Percentiles rank a stretch among this genome's conserved stretches.
Evolutionary conservation across 805 yeast species (phyloP).

Genomic region (Yarrowia yakushimensis): DNA sequence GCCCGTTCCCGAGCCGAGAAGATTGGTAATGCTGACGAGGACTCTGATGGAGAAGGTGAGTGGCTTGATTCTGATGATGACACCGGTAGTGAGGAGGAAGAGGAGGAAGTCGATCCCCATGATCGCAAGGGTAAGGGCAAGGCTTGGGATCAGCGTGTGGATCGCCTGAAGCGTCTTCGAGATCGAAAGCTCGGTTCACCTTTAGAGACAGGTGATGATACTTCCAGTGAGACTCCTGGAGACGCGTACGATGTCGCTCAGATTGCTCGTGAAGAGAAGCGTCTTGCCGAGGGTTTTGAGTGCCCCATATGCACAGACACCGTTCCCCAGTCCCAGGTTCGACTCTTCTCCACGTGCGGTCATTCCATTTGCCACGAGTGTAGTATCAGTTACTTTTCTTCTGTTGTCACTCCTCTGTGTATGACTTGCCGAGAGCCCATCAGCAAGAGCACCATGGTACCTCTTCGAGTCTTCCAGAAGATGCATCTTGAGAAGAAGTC

Average conservation of each 20-base stretch:
- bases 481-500: conserved; percentile 22
- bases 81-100: not conserved
- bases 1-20: not conserved
- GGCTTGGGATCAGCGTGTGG: conserved; percentile 2
- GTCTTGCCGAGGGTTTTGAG: conserved; percentile 18
- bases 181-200: not conserved
- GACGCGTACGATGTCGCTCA: conserved; percentile 2
- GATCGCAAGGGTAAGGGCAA: conserved; percentile 16
- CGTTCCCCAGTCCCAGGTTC: not conserved
- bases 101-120: not conserved
- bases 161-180: not conserved
- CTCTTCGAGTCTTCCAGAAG: conserved; percentile 20
- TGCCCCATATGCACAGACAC: conserved; percentile 20
- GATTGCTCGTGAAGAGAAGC: conserved; percentile 1
- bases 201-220: not conserved
- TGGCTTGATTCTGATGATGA: not conserved
- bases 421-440: conserved; percentile 18
- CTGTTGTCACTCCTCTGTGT: not conserved
- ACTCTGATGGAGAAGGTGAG: conserved; percentile 6
- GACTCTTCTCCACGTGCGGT: conserved; percentile 8
- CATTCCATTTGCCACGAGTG: conserved; percentile 18
- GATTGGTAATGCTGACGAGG: not conserved
- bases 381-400: not conserved
- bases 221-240: not conserved
- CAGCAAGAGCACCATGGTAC: not conserved